Evolutionary conservation across 805 yeast species (phyloP), one percentile per base, ranked within the genome.

Genomic region (Zygoascus flipseniorum): DNA sequence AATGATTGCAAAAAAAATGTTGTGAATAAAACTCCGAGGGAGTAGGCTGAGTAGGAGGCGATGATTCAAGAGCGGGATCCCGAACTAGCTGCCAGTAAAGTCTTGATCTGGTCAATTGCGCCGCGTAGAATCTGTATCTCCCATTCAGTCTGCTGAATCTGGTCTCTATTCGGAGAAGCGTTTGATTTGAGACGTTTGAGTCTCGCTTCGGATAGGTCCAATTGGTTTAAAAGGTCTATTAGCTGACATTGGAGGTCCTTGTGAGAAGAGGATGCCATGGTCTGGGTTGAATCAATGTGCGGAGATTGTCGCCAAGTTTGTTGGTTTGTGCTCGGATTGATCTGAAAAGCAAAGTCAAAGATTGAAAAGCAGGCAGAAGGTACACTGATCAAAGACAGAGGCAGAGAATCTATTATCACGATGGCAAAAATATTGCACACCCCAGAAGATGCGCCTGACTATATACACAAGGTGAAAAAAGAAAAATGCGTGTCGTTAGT

Each of bases 91-190:
- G 20, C 44, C 13, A 42, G 6, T 10, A 57, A 32, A 20, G 37
- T 26, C 44, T 52, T 51, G 14, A 55, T 23, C 23, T 55, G 53
- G 31, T 51, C 49, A 39, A 57, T 51, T 42, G 52, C 60, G 9
- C 60, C 60, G 2, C 41, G 20, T 26, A 57, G 51, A 57, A 57
- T 57, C 43, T 57, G 57, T 9, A 57, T 31, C 43, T 57, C 56
- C 48, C 55, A 57, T 42, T 57, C 60, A 16, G 53, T 55, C 28
- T 53, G 54, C n/a, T 50, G 43, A 8, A 55, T 50, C 37, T 43
- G 43, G 14, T 52, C 56, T 19, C 46, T 47, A 45, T 48, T 53
- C 23, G 37, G 41, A 20, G 56, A 53, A 1, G 26, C 18, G n/a
- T 32, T 37, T 11, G 42, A 35, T 26, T 37, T 28, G 14, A 42